Evolutionary conservation across 1,284 basidiomycete species (phyloP).

Genomic region (Papiliotrema fonsecae): DNA sequence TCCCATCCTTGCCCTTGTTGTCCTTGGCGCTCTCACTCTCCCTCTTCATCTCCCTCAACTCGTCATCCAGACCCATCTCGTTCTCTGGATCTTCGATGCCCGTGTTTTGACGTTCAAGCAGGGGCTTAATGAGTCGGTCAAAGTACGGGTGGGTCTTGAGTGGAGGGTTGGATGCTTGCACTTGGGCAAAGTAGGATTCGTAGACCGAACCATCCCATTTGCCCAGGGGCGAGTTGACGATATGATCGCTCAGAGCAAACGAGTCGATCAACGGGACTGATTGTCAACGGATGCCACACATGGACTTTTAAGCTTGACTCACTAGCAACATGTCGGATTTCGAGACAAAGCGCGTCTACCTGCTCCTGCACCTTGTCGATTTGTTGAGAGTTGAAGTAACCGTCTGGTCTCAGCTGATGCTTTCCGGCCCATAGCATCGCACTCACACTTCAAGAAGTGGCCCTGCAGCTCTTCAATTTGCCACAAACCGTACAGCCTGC

Average conservation of each 20-base stretch:
- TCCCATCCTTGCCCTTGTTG: background rate
- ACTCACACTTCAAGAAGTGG: constrained; percentile 53
- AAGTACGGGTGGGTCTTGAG: constrained; percentile 54
- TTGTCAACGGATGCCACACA: background rate
- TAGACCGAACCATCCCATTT: constrained; percentile 51
- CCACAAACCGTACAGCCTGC: constrained; percentile 53
- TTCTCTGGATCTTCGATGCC: constrained; percentile 50
- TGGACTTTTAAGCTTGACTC: constrained; percentile 9
- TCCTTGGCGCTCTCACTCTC: background rate
- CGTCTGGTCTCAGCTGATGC: constrained; percentile 26
- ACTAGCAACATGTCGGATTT: constrained; percentile 51
- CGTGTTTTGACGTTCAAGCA: constrained; percentile 51
- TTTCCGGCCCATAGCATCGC: background rate
- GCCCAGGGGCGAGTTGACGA: constrained; percentile 57
- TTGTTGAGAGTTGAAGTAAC: constrained; percentile 49
- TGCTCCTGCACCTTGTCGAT: constrained; percentile 49
- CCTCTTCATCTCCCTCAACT: constrained; percentile 14
- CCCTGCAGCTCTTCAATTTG: constrained; percentile 57
- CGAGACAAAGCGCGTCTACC: constrained; percentile 52
- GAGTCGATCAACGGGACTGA: constrained; percentile 53
- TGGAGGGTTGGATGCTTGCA: constrained; percentile 43
- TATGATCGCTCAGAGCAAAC: constrained; percentile 55
- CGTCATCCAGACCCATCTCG: constrained; percentile 49
- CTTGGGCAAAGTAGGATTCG: constrained; percentile 52
- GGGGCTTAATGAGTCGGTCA: constrained; percentile 53